Base-by-base conservation (phyloP, 2,329 filamentous ascomycete species). In the Phoma sp. region DNA sequence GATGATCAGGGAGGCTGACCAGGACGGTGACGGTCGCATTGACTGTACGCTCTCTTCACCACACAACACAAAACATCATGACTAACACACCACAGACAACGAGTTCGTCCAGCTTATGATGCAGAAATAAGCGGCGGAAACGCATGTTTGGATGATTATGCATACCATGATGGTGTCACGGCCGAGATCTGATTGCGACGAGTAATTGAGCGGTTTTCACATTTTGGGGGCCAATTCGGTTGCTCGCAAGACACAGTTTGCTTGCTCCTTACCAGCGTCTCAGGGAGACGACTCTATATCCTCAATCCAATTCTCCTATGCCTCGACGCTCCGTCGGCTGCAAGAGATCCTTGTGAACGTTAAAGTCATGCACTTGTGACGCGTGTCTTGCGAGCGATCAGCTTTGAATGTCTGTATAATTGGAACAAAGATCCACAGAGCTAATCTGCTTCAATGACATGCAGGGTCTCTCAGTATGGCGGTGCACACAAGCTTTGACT, bases 1-100 rank as follows among this genome's bases (percentile, higher is more conserved):
- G 77, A 87, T 88, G 85, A 84, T 88, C 70, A 76, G 82, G 68
- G 83, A 87, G 76, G 85, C 85, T 61, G 85, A 88, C 67, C 82
- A 85, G 78, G 83, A 88, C 70, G 84, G 84, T 36, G 84, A 87
- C 67, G 85, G 85, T 54, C 79, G 81, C 60, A 88, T 88, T 72
- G 85, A 88, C 74, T 88, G 85, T 86, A 72, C 72, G 81, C 29
- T 5, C 22, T 15, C 19, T 17, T 13, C 2, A 35, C 12, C 22
- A 15, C 49, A 32, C 31, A 21, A 22, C 4, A n/a, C 32, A 17
- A 7, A 37, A 24, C 1, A 33, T 43, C 56, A 10, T 51, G 48
- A 51, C 60, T 63, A 45, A 61, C 43, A 51, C n/a, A 31, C 24
- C 8, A 39, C 70, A 83, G 81, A 83, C 75, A 82, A 82, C 74